Conservation (phyloP, 768 basidiomycete genomes). For the Lactifluus hygrophoroides region DNA sequence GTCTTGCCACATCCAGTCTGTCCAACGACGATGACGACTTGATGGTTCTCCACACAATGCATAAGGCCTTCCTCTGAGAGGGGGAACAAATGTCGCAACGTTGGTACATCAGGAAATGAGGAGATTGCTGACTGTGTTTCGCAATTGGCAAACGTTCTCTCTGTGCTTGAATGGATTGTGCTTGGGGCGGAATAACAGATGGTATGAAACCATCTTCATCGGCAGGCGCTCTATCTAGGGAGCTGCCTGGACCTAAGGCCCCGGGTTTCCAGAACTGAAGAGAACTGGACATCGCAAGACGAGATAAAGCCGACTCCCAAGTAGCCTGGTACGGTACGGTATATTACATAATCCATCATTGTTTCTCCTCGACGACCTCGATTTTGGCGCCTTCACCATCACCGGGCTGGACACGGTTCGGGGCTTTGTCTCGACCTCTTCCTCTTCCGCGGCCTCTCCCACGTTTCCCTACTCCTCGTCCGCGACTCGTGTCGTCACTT, state of each 20-base stretch:
- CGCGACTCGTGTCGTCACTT: background rate
- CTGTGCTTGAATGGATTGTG: slow-evolving; percentile 62
- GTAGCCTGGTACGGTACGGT: background rate
- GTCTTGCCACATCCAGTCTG: slow-evolving; percentile 98
- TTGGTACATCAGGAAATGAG: background rate
- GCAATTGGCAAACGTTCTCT: slow-evolving; percentile 82
- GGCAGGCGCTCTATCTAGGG: slow-evolving; percentile 75
- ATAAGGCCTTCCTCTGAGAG: slow-evolving; percentile 66
- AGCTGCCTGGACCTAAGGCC: slow-evolving; percentile 74
- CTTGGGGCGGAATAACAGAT: slow-evolving; percentile 47
- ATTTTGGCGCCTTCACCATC: background rate
- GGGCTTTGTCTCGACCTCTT: slow-evolving; percentile 5
- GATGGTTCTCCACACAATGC: slow-evolving; percentile 75
- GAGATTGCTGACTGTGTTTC: slow-evolving; percentile 60
- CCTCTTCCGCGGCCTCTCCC: slow-evolving; percentile 13
- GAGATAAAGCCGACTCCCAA: background rate
- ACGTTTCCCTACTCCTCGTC: slow-evolving; percentile 2
- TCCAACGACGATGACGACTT: slow-evolving; percentile 82
- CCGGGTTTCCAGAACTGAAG: slow-evolving; percentile 89
- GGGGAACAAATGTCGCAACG: background rate
- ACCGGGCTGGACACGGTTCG: background rate
- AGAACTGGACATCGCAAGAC: slow-evolving; percentile 34
- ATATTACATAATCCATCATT: slow-evolving; percentile 14
- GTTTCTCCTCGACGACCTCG: background rate
- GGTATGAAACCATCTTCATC: slow-evolving; percentile 64